Conservation (phyloP, 495 filamentous ascomycete species). For the Penicillium lividum region DNA sequence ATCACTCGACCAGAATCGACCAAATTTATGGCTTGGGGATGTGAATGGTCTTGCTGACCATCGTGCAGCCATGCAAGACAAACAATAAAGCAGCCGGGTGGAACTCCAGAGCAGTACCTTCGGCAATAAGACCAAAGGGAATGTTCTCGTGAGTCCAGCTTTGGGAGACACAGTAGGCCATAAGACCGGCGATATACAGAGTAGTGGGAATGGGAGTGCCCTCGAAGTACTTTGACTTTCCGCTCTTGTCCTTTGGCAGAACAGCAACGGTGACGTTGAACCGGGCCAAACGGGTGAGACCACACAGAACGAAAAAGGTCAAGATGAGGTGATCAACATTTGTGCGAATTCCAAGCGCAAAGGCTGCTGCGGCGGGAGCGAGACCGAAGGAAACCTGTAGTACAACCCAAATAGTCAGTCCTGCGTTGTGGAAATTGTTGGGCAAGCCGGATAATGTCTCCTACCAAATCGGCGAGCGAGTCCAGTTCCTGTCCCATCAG, state of each 20-base stretch:
- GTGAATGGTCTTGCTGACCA: conserved; percentile 92
- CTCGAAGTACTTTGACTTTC: conserved; percentile 94
- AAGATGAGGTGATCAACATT: conserved; percentile 82
- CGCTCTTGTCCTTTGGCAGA: conserved; percentile 85
- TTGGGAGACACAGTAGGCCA: conserved; percentile 85
- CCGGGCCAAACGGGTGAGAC: conserved; percentile 87
- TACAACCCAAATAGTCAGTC: neutral
- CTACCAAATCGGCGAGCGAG: conserved; percentile 93
- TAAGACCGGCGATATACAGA: conserved; percentile 72
- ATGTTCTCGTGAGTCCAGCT: conserved; percentile 77
- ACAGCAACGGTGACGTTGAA: conserved; percentile 93
- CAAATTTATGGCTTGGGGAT: conserved; percentile 83
- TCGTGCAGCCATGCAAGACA: conserved; percentile 79
- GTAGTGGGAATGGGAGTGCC: conserved; percentile 95
- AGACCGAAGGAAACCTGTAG: conserved; percentile 93
- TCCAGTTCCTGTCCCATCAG: conserved; percentile 98
- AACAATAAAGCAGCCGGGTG: conserved; percentile 87
- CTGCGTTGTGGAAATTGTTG: neutral
- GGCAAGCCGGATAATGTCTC: conserved; percentile 14
- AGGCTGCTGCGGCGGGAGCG: conserved; percentile 81
- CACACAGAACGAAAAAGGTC: conserved; percentile 90
- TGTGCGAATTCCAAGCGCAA: conserved; percentile 87
- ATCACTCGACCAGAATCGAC: conserved; percentile 13
- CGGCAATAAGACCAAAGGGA: conserved; percentile 65
- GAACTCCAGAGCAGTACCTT: conserved; percentile 73